Conservation (phyloP, 1,284 basidiomycete species). For the Moesziomyces aphidis region DNA sequence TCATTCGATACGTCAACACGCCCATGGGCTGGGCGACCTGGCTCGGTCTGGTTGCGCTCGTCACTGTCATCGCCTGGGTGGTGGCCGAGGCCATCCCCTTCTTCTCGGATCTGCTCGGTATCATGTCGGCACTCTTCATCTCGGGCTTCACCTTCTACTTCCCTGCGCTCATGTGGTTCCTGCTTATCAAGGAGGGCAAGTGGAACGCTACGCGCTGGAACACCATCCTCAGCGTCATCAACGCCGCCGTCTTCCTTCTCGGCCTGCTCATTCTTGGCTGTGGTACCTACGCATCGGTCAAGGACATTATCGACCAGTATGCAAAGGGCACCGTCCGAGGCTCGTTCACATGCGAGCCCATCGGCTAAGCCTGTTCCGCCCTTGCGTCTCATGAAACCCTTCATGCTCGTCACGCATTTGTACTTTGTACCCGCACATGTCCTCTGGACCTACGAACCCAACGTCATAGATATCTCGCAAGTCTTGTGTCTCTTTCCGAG, state of each 20-base stretch:
- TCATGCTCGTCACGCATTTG: slow-evolving; percentile 8
- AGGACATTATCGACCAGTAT: slow-evolving; percentile 45
- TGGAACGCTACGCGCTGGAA: slow-evolving; percentile 46
- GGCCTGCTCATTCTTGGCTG: slow-evolving; percentile 51
- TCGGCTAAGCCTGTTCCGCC: slow-evolving; percentile 4
- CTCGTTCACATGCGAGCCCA: slow-evolving; percentile 40
- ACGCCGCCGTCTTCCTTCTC: slow-evolving; percentile 43
- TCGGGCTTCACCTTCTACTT: slow-evolving; percentile 58
- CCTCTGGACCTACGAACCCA: neutral
- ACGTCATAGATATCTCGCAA: neutral
- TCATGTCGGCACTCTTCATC: slow-evolving; percentile 54
- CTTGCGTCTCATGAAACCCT: neutral
- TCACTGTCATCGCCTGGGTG: slow-evolving; percentile 53
- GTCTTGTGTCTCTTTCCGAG: too few species aligned
- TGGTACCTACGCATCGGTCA: slow-evolving; percentile 47
- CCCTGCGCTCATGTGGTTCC: slow-evolving; percentile 71
- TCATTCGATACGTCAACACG: slow-evolving; percentile 59
- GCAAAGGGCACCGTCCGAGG: slow-evolving; percentile 23
- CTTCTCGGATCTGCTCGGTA: slow-evolving; percentile 49
- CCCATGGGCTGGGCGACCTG: slow-evolving; percentile 52
- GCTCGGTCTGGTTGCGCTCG: slow-evolving; percentile 40
- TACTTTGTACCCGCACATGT: slow-evolving; percentile 23
- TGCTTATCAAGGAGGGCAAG: slow-evolving; percentile 48
- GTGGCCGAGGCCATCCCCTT: slow-evolving; percentile 56
- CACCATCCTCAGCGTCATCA: slow-evolving; percentile 40